Conservation (phyloP, 148 eudicot species). For the Cornus suecica region DNA sequence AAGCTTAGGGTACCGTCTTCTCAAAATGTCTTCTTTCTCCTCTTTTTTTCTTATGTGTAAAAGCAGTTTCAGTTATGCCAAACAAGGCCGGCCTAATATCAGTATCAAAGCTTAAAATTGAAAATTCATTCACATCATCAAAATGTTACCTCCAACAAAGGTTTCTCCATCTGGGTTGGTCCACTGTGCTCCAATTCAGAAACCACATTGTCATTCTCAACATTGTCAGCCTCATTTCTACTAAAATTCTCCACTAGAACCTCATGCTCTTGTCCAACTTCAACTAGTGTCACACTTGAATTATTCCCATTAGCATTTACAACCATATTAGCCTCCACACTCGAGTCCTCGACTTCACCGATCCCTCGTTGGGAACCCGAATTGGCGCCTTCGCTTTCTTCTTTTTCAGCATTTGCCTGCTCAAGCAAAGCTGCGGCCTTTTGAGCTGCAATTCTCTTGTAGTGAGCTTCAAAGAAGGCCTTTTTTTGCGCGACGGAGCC, state of each 20-base stretch:
- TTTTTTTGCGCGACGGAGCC: conserved; percentile 95
- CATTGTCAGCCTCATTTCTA: conserved; percentile 10
- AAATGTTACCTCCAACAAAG: conserved; percentile 49
- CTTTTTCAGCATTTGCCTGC: conserved; percentile 34
- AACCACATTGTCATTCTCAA: conserved; percentile 18
- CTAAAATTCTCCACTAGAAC: not conserved
- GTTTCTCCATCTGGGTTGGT: conserved; percentile 37
- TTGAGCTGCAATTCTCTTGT: conserved; percentile 80
- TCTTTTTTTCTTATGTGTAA: too few species aligned
- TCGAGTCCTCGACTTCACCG: conserved; percentile 10
- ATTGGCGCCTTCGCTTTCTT: not conserved
- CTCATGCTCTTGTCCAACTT: conserved; percentile 6
- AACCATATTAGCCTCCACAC: conserved; percentile 11
- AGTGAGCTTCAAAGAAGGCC: conserved; percentile 96
- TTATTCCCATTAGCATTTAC: conserved; percentile 26
- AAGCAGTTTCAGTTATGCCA: too few species aligned
- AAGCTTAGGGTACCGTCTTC: too few species aligned
- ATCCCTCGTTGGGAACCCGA: not conserved
- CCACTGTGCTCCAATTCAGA: conserved; percentile 25
- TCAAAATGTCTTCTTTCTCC: too few species aligned
- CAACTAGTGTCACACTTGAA: conserved; percentile 15
- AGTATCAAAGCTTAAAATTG: not conserved
- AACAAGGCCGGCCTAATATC: too few species aligned
- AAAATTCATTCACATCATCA: not conserved
- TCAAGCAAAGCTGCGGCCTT: conserved; percentile 77